These are phyloP conservation scores for Malassezia nana DNA, from an alignment of 1,284 basidiomycete genomes.

Conservation along the genomic window DNA sequence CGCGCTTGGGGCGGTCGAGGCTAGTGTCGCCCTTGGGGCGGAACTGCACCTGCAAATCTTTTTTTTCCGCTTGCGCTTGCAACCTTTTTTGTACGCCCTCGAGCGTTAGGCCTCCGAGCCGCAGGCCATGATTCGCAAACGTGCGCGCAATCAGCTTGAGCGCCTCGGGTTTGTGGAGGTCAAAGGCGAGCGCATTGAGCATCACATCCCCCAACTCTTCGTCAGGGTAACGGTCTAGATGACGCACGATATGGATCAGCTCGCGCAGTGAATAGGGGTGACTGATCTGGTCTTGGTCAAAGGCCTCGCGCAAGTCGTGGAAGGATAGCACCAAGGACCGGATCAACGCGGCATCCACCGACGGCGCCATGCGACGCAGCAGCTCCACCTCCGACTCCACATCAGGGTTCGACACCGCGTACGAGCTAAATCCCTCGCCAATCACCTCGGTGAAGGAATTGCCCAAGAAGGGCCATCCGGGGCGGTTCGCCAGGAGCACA, in stretches of 20 bases:
- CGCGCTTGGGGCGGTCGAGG: constrained; percentile 45
- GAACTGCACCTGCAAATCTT: constrained; percentile 24
- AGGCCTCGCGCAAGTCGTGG: constrained; percentile 46
- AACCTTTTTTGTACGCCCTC: constrained; percentile 28
- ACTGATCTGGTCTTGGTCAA: constrained; percentile 42
- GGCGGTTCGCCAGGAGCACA: constrained; percentile 49
- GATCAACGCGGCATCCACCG: constrained; percentile 31
- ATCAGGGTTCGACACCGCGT: constrained; percentile 48
- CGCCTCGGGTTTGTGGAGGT: constrained; percentile 47
- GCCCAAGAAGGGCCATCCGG: constrained; percentile 47
- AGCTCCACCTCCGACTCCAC: constrained; percentile 44
- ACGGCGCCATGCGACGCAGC: constrained; percentile 44
- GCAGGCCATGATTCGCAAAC: constrained; percentile 36
- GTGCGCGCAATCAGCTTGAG: constrained; percentile 42
- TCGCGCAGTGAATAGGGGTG: constrained; percentile 49
- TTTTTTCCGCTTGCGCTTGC: constrained; percentile 17
- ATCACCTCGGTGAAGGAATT: constrained; percentile 47
- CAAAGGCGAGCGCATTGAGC: constrained; percentile 49
- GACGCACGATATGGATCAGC: constrained; percentile 48
- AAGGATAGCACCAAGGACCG: constrained; percentile 45
- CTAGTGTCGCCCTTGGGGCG: constrained; percentile 27
- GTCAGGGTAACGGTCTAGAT: constrained; percentile 45
- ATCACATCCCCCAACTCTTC: constrained; percentile 46
- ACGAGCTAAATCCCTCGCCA: constrained; percentile 48
- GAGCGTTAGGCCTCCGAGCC: constrained; percentile 32